Conservation (phyloP, 1,284 basidiomycete species). For the Ceratobasidium sp. region DNA sequence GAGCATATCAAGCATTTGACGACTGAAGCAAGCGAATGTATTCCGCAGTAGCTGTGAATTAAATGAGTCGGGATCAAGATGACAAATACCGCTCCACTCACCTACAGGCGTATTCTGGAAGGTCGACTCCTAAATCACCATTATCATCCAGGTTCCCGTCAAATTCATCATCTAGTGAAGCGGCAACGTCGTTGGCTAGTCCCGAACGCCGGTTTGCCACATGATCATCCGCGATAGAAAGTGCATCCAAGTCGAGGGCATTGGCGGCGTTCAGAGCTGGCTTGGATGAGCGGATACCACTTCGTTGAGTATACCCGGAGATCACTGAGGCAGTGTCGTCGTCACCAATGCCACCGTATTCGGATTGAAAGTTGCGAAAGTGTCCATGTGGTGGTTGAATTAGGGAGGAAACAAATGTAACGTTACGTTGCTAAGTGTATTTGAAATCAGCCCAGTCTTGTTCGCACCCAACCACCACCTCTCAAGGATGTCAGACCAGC, state of each 20-base stretch:
- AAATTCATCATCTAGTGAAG: conserved; percentile 79
- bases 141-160: conserved; percentile 89
- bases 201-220: conserved; percentile 55
- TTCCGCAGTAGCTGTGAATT: conserved; percentile 91
- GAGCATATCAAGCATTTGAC: conserved; percentile 96
- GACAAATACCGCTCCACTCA: conserved; percentile 56
- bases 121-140: conserved; percentile 83
- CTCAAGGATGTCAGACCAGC: conserved; percentile 18
- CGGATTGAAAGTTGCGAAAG: conserved; percentile 79
- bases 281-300: conserved; percentile 58
- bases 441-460: background rate
- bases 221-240: conserved; percentile 67
- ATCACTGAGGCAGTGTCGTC: conserved; percentile 85
- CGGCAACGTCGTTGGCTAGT: conserved; percentile 49
- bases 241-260: conserved; percentile 68
- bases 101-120: conserved; percentile 95
- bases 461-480: conserved; percentile 10
- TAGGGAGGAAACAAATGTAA: background rate
- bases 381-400: conserved; percentile 67
- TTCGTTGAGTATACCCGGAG: conserved; percentile 64
- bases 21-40: conserved; percentile 95
- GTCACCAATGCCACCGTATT: conserved; percentile 78
- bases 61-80: conserved; percentile 3
- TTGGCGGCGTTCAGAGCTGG: conserved; percentile 54
- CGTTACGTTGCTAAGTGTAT: background rate